Evolutionary conservation across 805 yeast species (phyloP), one percentile per base, ranked within the genome.

Genomic region (Wickerhamiella sorbophila): DNA sequence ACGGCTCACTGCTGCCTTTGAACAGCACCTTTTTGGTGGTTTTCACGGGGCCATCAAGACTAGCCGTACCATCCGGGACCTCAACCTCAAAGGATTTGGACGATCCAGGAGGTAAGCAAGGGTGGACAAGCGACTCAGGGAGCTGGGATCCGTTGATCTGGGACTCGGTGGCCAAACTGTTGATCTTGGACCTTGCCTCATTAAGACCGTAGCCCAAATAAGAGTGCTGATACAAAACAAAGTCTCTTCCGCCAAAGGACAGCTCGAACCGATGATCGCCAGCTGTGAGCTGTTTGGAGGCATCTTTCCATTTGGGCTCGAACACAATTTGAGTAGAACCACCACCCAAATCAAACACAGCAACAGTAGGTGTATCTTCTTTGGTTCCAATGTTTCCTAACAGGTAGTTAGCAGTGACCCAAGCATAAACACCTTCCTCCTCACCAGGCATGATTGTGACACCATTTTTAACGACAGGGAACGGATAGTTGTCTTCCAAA

Each of bases 311-410:
- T n/a, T 71, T 71, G 18, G 99, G 99, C 67, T 91, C 97, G 61
- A 91, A 91, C 5, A 91, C 99, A 64, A 91, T 86, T 65, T 93
- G 98, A 12, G 99, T 91, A 5, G 96, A 85, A 3, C 97, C 97
- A 55, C 98, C 98, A 53, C 98, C 99, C 46, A 91, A 72, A 61
- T 91, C 99, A 56, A 91, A 91, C 9, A 91, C 94, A 18, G 97
- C 98, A 39, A 94, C 94, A 10, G 98, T 91, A 24, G 94, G 86
- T 20, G 64, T 59, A 61, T 79, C 79, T 33, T 74, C 77, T 18
- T 75, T 60, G n/a, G 69, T 58, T 14, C 97, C 98, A 59, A 91
- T 88, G 65, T 88, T 91, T 33, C 96, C 97, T 52, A 88, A 70
- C 50, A 91, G 66, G 60, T 78, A 91, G 65, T 91, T 91, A 39